Conservation (phyloP, 768 basidiomycete genomes). For the Russula sp. region DNA sequence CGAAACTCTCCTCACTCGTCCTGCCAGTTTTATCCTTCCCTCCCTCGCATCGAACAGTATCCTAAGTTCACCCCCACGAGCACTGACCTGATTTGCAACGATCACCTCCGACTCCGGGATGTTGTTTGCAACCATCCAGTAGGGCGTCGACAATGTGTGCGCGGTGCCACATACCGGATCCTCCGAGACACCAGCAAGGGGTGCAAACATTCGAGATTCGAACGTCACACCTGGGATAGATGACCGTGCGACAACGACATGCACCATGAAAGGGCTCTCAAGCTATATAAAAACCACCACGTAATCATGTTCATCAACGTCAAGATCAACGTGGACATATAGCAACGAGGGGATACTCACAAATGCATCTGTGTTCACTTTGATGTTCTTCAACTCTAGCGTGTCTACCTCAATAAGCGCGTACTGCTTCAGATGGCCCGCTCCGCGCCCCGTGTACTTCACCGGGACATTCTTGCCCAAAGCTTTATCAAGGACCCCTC, state of each 20-base stretch:
- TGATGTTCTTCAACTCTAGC: slow-evolving; percentile 28
- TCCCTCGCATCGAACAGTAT: slow-evolving; percentile 7
- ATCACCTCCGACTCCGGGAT: not conserved
- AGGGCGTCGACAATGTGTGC: slow-evolving; percentile 34
- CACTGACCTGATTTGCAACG: slow-evolving; percentile 23
- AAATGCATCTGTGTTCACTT: slow-evolving; percentile 28
- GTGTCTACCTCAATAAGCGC: slow-evolving; percentile 33
- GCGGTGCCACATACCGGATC: slow-evolving; percentile 39
- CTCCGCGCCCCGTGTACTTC: slow-evolving; percentile 11
- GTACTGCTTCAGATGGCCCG: slow-evolving; percentile 20
- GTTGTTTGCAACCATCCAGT: slow-evolving; percentile 32
- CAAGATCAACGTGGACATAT: not conserved
- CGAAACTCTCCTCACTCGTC: slow-evolving; percentile 2
- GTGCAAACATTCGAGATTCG: slow-evolving; percentile 36
- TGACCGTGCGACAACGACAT: slow-evolving; percentile 28
- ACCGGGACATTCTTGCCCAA: slow-evolving; percentile 19
- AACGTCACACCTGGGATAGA: slow-evolving; percentile 28
- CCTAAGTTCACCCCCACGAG: slow-evolving; percentile 20
- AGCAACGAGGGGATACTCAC: slow-evolving; percentile 25
- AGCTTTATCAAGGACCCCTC: slow-evolving; percentile 12
- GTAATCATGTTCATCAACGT: not conserved
- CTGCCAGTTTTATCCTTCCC: slow-evolving; percentile 9
- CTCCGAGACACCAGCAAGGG: slow-evolving; percentile 31
- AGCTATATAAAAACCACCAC: not conserved
- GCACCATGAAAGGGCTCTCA: slow-evolving; percentile 8